Conservation (phyloP, 2,329 filamentous ascomycete species). For the Fonsecaea pugnacius region DNA sequence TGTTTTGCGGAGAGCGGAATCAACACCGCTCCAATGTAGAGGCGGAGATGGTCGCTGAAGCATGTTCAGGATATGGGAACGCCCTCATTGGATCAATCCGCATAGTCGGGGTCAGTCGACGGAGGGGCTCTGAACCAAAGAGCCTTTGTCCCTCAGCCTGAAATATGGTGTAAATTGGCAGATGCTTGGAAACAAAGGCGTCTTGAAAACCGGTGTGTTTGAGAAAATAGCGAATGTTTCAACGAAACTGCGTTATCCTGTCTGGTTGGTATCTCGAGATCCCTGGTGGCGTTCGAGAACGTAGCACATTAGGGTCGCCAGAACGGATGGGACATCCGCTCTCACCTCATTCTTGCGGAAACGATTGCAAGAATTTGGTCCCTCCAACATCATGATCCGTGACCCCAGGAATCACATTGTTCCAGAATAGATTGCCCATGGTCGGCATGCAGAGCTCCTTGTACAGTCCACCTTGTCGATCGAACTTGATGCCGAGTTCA, state of each 20-base stretch:
- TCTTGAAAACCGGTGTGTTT: background rate
- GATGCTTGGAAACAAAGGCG: background rate
- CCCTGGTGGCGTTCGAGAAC: background rate
- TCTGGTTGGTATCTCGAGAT: background rate
- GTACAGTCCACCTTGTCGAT: conserved; percentile 17
- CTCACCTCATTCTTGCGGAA: conserved; percentile 14
- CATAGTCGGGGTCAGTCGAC: background rate
- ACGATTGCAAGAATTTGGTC: conserved; percentile 20
- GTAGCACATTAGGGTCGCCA: background rate
- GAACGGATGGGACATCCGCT: background rate
- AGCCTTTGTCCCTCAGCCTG: background rate
- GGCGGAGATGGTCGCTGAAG: background rate
- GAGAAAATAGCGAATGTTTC: background rate
- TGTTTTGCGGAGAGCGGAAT: conserved; percentile 22
- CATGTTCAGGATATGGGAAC: background rate
- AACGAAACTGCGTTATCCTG: background rate
- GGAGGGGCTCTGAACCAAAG: background rate
- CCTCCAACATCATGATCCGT: conserved; percentile 29
- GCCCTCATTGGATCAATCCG: background rate
- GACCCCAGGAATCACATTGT: conserved; percentile 29
- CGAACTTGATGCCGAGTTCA: conserved; percentile 27
- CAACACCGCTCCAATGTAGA: conserved; percentile 11
- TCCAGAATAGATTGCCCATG: conserved; percentile 30
- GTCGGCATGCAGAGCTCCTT: conserved; percentile 22
- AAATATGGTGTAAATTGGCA: background rate